phyloP scores from a whole-genome alignment of 148 eudicot genomes.

The Tetragonia tetragonoides region DNA sequence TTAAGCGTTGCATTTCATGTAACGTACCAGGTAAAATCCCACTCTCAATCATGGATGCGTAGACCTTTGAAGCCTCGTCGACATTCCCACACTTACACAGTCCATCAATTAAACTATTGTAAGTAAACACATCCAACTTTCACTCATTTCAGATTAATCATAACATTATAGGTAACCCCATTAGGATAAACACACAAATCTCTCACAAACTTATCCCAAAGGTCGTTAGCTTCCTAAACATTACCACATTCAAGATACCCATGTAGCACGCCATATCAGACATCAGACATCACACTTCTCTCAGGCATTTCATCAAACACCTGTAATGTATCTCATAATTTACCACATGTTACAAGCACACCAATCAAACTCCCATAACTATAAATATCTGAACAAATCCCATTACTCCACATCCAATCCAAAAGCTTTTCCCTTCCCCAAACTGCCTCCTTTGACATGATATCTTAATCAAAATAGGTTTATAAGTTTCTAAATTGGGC shows the following conservation, averaged over 20 bases:
- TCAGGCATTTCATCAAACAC: conserved; percentile 83
- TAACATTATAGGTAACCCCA: conserved; percentile 67
- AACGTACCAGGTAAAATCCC: conserved; percentile 53
- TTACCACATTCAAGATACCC: conserved; percentile 62
- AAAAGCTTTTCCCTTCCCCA: conserved; percentile 47
- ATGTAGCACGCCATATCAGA: conserved; percentile 46
- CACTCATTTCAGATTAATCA: conserved; percentile 72
- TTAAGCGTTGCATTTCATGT: conserved; percentile 65
- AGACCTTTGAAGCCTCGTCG: conserved; percentile 54
- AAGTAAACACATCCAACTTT: no score
- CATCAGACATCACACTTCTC: conserved; percentile 59
- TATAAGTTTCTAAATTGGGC: conserved; percentile 64
- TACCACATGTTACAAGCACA: conserved; percentile 55
- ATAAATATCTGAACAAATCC: conserved; percentile 52
- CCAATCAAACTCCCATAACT: conserved; percentile 66
- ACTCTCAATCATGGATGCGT: conserved; percentile 49
- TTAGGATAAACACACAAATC: conserved; percentile 52
- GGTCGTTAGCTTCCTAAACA: conserved; percentile 39
- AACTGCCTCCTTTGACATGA: conserved; percentile 54
- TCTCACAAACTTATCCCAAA: conserved; percentile 55
- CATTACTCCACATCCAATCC: conserved; percentile 49
- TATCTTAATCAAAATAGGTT: conserved; percentile 62
- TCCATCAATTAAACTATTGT: conserved; percentile 55
- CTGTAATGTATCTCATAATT: conserved; percentile 37
- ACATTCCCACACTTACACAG: conserved; percentile 63